A percentile compares a stretch with the other conserved stretches of the same genome.
Evolutionary conservation across 177 flowering plant species (phyloP).

Genomic region (Vitis hybrid): DNA sequence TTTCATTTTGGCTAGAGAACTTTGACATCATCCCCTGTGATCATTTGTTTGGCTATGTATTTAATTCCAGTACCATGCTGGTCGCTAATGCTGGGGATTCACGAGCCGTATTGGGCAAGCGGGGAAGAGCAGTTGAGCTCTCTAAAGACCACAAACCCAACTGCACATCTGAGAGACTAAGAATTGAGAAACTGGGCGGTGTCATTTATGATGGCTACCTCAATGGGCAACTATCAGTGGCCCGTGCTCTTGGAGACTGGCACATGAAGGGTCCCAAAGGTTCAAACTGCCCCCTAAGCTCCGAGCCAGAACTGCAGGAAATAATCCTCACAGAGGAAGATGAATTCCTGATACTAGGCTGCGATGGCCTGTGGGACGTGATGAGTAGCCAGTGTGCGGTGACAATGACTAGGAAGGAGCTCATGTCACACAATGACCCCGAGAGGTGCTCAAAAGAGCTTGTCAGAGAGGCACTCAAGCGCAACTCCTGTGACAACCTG

Average conservation of each 20-base stretch:
- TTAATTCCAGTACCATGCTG: conserved; percentile 41
- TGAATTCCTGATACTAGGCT: conserved; percentile 58
- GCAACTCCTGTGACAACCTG: conserved; percentile 57
- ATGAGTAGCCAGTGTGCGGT: conserved; percentile 75
- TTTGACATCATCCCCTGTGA: neutral
- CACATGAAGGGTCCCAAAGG: conserved; percentile 60
- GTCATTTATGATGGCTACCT: conserved; percentile 58
- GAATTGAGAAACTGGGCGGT: conserved; percentile 65
- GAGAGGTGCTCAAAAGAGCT: conserved; percentile 43
- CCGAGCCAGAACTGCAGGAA: conserved; percentile 57
- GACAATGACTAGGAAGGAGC: conserved; percentile 50
- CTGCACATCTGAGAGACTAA: conserved; percentile 43
- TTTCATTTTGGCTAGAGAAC: neutral
- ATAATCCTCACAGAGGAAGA: conserved; percentile 47
- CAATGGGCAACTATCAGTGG: conserved; percentile 59
- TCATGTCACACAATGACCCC: conserved; percentile 56
- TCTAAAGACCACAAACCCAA: conserved; percentile 67
- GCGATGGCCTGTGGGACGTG: conserved; percentile 73
- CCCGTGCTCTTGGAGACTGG: conserved; percentile 72
- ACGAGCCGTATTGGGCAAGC: conserved; percentile 57
- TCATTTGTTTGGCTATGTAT: neutral
- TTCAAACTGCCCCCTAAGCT: conserved; percentile 45
- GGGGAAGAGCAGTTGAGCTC: conserved; percentile 59
- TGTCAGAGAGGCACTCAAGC: conserved; percentile 52
- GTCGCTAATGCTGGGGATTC: conserved; percentile 66